Evolutionary conservation across 805 yeast genomes (phyloP), one percentile per base, ranked within the genome.

Genomic region (Ogataea pignaliae): DNA sequence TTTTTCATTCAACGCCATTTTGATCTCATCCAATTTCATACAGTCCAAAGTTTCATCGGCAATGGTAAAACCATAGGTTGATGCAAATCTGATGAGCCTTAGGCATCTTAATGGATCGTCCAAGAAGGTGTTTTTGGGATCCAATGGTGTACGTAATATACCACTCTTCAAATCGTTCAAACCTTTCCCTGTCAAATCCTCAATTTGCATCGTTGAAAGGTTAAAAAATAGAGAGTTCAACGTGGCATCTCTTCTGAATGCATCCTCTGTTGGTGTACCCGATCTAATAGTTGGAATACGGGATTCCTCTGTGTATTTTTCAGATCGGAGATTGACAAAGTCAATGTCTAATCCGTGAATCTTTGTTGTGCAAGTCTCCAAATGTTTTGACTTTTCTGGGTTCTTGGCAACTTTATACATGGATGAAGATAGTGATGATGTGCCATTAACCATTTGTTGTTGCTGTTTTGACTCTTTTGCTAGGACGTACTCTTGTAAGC

Each of bases 91-190:
- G 26, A 93, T 77, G 44, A 93, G 67, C 48, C 99, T 72, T 44
- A 93, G 64, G 2, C 91, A 93, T 46, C 99, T 74, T 46, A 93
- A 72, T 1, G 99, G 99, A 63, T 93, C 99, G 59, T 93, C 99
- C 38, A 83, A 57, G 56, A 93, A 93, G 1, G 99, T 93, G 56
- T 84, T 79, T 34, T 73, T 60, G 5, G 99, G 96, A 29, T 79
- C 83, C 42, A 93, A 70, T 0, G 99, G 99, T 0, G 99, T 93
- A 43, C 96, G 70, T 45, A 93, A 69, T 0, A 88, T 62, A 0
- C 96, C 95, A 26, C 66, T 50, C 35, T 72, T 53, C 50, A 93
- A 68, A 63, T 93, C 99, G 8, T 73, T 59, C 5, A 90, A 57
- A 0, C 99, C 99, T 16, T 63, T 55, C 0, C 76, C 78, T 0